Base-by-base conservation (phyloP, 2,329 filamentous ascomycete species). In the Verticillium nonalfalfae region DNA sequence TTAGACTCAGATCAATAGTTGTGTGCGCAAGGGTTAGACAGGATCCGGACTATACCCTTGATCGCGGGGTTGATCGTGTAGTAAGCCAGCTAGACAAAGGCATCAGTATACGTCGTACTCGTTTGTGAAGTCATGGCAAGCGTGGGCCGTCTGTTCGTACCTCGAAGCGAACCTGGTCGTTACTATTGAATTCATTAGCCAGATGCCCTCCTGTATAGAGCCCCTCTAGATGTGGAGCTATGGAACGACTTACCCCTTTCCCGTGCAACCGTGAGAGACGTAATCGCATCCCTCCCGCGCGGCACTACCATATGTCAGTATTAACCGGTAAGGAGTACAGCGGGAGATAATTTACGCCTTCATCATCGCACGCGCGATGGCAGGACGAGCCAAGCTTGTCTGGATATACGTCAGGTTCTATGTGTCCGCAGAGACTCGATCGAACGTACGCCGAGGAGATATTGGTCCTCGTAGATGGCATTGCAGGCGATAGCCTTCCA, bases 341-440 rank as follows among this genome's bases (percentile, higher is more conserved):
- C n/a, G 13, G 3, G 15, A n/a, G 7, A 62, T 50, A 59, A 57
- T 54, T 77, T 76, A 69, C 88, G 85, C 83, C 39, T 45, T 45
- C 39, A 45, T 45, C 39, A 45, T 45, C 4, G 39, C 39, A 60
- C 86, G 79, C 61, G 87, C 86, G 66, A 90, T 88, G 69, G 89
- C 82, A 52, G 87, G 87, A 56, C 87, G 83, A 66, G 87, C 87
- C 61, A 90, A 78, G 36, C 79, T 79, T 58, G 84, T 87, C 61
- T 45, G 39, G 39, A n/a, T 7, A 7, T 45, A 4, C 18, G 39
- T 45, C 15, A 45, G 39, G 18, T 7, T 7, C 15, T 45, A 7
- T 45, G 15, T n/a, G 7, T n/a, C 39, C 15, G 15, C 7, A 45
- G 7, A 45, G 39, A 3, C 7, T 45, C 18, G 39, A 14, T 14